Percentiles rank a stretch among this genome's conserved stretches.
These are phyloP conservation scores for Metarhizium anisopliae DNA, from an alignment of 2,329 filamentous ascomycete genomes.

Conservation along the genomic window DNA sequence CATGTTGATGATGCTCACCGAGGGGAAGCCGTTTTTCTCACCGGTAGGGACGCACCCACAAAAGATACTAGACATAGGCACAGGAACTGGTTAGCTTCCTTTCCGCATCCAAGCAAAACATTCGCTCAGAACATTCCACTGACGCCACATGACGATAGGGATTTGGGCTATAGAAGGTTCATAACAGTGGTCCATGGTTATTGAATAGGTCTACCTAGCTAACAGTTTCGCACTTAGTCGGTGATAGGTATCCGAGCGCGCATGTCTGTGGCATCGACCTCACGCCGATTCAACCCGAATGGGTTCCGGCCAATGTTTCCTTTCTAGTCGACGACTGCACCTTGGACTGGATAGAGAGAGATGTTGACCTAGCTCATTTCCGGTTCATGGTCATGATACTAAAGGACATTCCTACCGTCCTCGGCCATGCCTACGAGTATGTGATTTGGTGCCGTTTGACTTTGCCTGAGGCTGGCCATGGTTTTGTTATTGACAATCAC, in stretches of 20 bases:
- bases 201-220: background rate
- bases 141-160: background rate
- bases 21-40: slow-evolving; percentile 29
- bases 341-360: slow-evolving; percentile 18
- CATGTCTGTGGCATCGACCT: slow-evolving; percentile 29
- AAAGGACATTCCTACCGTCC: slow-evolving; percentile 9
- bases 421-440: slow-evolving; percentile 13
- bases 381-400: slow-evolving; percentile 14
- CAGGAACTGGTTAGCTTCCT: slow-evolving; percentile 10
- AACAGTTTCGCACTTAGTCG: slow-evolving; percentile 1
- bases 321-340: slow-evolving; percentile 28
- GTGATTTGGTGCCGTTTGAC: background rate
- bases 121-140: background rate
- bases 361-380: slow-evolving; percentile 22
- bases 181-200: background rate
- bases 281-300: slow-evolving; percentile 30
- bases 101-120: background rate
- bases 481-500: background rate
- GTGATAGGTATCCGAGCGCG: slow-evolving; percentile 23
- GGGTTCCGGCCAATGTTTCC: slow-evolving; percentile 30
- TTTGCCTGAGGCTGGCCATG: background rate
- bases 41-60: slow-evolving; percentile 28
- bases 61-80: slow-evolving; percentile 32
- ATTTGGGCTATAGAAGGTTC: slow-evolving; percentile 10
- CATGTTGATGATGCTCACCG: slow-evolving; percentile 23